phyloP scores from a whole-genome alignment of 2,329 filamentous ascomycete genomes.

The Emergomyces orientalis region DNA sequence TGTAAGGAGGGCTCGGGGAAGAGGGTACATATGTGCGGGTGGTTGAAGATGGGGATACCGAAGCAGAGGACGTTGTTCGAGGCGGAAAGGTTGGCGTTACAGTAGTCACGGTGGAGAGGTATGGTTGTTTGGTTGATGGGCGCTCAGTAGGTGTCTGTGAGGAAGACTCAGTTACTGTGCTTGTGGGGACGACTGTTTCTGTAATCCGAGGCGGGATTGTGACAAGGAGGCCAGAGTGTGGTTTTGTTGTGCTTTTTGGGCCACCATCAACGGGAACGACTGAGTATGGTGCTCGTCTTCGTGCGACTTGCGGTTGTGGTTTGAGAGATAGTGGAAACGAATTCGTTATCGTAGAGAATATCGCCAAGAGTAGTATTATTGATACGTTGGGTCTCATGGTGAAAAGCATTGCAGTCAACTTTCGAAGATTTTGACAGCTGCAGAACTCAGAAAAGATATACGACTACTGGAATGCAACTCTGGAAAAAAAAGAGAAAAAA shows the following conservation, averaged over 20 bases:
- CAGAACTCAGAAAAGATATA: not conserved
- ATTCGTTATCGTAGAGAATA: not conserved
- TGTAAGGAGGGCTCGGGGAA: not conserved
- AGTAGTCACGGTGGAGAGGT: not conserved
- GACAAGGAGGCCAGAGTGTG: slow-evolving; percentile 10
- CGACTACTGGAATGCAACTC: no score
- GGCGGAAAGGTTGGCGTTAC: not conserved
- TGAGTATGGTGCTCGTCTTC: slow-evolving; percentile 15
- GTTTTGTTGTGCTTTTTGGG: slow-evolving; percentile 8
- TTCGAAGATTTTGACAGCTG: not conserved
- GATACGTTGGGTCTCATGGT: not conserved
- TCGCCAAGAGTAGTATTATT: slow-evolving; percentile 17
- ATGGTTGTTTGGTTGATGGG: not conserved
- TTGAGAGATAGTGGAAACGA: slow-evolving; percentile 2
- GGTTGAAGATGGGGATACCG: not conserved
- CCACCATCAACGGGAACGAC: slow-evolving; percentile 18
- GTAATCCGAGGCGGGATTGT: slow-evolving; percentile 13
- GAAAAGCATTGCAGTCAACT: not conserved
- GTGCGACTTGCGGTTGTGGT: not conserved
- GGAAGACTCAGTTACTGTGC: slow-evolving; percentile 8
- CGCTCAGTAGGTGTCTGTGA: slow-evolving; percentile 3
- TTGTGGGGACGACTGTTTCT: slow-evolving; percentile 11
- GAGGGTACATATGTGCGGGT: not conserved
- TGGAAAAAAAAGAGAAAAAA: not conserved
- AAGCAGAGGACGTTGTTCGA: not conserved